Base-by-base conservation (phyloP, 495 filamentous ascomycete genomes). In the Geoglossum glabrum region DNA sequence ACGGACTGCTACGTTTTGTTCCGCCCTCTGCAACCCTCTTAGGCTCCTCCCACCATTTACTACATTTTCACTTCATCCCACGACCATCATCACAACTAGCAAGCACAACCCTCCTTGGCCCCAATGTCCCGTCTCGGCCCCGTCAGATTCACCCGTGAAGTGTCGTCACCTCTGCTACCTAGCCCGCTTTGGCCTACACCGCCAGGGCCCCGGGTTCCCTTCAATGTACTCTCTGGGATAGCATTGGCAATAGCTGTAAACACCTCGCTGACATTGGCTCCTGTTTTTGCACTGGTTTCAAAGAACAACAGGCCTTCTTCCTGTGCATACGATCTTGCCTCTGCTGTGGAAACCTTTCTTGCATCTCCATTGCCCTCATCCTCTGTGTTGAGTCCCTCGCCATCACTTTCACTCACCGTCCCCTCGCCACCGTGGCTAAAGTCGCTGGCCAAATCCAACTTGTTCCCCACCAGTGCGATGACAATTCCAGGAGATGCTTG, bases 401-500 rank as follows among this genome's bases (percentile, higher is more conserved):
- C 63, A 5, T 64, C 69, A 8, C 67, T 70, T 4, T 72, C 76
- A 43, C 45, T 38, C 11, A 69, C 60, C 54, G 65, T 61, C 43
- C 63, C 71, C 25, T 63, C 73, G 38, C 65, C 64, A 43, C 64
- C 65, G 21, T 71, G 72, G 45, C 68, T 71, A 59, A 81, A 76
- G 52, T 76, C 76, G 61, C 79, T 84, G 19, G 74, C 78, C 66
- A 98, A 80, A 74, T 98, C 92, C 59, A 92, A 75, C 73, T 98
- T 98, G 77, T 98, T 98, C 63, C 92, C 92, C 45, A 98, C 92
- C 10, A 98, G 78, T 33, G 92, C 89, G 64, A 98, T 97, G 51
- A 97, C 93, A 63, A 98, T 98, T 34, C 93, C 93, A 15, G 92
- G 92, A 34, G 82, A 88, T n/a, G 92, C 92, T 72, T 98, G 92